Percentiles rank a stretch among this genome's conserved stretches.
Evolutionary conservation across 805 yeast species (phyloP).

Genomic region (Lipomyces kockii): DNA sequence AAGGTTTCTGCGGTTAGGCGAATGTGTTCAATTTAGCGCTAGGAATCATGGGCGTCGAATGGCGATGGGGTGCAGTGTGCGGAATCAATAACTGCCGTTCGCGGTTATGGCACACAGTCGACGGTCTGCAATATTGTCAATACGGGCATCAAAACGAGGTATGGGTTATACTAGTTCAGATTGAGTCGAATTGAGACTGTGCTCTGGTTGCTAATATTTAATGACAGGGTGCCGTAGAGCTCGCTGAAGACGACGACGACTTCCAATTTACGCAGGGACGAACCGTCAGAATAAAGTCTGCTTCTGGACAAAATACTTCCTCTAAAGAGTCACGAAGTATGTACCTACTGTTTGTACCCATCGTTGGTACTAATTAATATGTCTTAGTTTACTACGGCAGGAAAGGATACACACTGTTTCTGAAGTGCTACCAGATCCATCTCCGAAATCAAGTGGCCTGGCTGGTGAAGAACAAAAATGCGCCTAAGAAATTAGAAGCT

Average conservation of each 20-base stretch:
- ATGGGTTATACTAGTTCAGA: neutral
- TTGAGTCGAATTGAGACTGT: neutral
- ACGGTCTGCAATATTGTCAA: constrained; percentile 84
- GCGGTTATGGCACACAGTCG: constrained; percentile 66
- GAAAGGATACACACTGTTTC: constrained; percentile 52
- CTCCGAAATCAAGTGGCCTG: constrained; percentile 55
- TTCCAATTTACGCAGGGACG: constrained; percentile 42
- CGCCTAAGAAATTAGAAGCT: constrained; percentile 38
- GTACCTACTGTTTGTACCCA: neutral
- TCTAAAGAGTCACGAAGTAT: constrained; percentile 39
- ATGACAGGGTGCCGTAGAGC: constrained; percentile 64
- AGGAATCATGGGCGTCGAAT: constrained; percentile 41
- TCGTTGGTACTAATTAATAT: neutral
- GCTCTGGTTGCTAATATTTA: neutral
- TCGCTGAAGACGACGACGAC: constrained; percentile 82
- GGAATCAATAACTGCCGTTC: constrained; percentile 91
- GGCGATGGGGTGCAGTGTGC: constrained; percentile 79
- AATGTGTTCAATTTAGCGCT: neutral
- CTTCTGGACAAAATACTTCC: constrained; percentile 37
- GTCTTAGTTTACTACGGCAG: constrained; percentile 52
- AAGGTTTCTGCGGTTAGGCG: neutral
- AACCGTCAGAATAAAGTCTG: constrained; percentile 7
- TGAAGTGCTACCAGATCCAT: constrained; percentile 56
- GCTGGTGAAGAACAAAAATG: constrained; percentile 46
- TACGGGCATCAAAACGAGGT: constrained; percentile 83